Evolutionary conservation across 2,329 filamentous ascomycete species (phyloP), one percentile per base, ranked within the genome.

Genomic region (Magnaporthiopsis incrustans): DNA sequence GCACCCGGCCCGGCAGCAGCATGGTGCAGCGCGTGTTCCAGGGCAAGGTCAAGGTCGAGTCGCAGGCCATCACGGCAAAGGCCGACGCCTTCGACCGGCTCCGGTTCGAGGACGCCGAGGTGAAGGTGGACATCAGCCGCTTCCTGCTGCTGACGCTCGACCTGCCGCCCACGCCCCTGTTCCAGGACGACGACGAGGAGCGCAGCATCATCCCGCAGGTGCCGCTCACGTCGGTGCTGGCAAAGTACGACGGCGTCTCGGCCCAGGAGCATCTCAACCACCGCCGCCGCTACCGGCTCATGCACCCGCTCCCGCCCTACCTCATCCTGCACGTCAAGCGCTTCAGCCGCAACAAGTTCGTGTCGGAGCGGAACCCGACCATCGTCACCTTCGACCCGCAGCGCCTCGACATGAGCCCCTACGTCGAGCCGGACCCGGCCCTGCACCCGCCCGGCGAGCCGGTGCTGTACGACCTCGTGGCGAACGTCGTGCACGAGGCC

Each of bases 281-380:
- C 70, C 88, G 95, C 67, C 90, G 94, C 71, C 89, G 95, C 44
- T 97, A 97, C 77, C 87, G 94, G 22, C 82, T 99, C 5, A 79
- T 96, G 60, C 93, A 97, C 71, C 95, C 95, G 0, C 82, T 99
- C 0, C 95, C 95, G 0, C 94, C 93, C 0, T 98, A 89, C 73
- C 85, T 99, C 25, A 81, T 95, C 63, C 92, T 99, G 78, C 94
- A 99, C 79, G 89, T 98, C 79, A 98, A 98, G 79, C 92, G 95
- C 70, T 99, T 99, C 82, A 91, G 89, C 69, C 88, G 90, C 69
- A 99, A 99, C 81, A 97, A 97, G 75, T 99, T 99, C 73, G 91
- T 99, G 26, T 86, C 89, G 2, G 94, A 98, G 77, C 90, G 95
- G 62, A 99, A 99, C 75, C 95, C 94, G 1, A 99, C 95, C 12